phyloP scores from a whole-genome alignment of 371 early-diverging fungal species.

The Mucor racemosus region DNA sequence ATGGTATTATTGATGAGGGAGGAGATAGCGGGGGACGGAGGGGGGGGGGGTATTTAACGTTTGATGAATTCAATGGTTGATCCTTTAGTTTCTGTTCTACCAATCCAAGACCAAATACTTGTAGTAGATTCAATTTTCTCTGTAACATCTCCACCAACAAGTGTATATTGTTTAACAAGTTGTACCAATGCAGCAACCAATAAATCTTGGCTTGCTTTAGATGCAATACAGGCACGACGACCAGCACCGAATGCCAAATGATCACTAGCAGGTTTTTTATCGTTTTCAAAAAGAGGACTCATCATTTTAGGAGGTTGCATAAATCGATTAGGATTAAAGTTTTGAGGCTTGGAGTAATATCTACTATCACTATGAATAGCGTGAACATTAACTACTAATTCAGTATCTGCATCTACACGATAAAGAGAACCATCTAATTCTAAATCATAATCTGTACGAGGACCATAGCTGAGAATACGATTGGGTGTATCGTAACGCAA shows the following conservation, averaged over 20 bases:
- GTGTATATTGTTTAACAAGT: constrained; percentile 17
- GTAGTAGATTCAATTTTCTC: constrained; percentile 24
- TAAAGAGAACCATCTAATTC: constrained; percentile 20
- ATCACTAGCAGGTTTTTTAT: constrained; percentile 29
- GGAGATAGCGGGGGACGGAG: neutral
- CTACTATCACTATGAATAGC: constrained; percentile 37
- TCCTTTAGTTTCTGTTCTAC: constrained; percentile 39
- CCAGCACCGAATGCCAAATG: constrained; percentile 48
- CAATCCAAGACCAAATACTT: constrained; percentile 35
- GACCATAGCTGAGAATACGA: constrained; percentile 31
- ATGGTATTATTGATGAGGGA: neutral
- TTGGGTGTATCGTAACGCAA: constrained; percentile 43
- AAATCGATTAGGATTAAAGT: constrained; percentile 36
- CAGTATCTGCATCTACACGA: constrained; percentile 37
- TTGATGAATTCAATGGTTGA: constrained; percentile 26
- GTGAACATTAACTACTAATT: constrained; percentile 42
- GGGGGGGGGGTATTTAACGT: neutral
- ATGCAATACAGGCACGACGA: constrained; percentile 38
- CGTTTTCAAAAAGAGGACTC: constrained; percentile 17
- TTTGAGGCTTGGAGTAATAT: constrained; percentile 31
- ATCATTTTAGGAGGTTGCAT: constrained; percentile 23
- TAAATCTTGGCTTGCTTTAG: constrained; percentile 24
- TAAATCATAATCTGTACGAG: constrained; percentile 43
- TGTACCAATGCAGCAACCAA: constrained; percentile 20
- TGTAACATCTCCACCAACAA: constrained; percentile 29